These are phyloP conservation scores for Pseudogymnoascus sp. DNA, from an alignment of 2,329 filamentous ascomycete genomes.

Conservation along the genomic window DNA sequence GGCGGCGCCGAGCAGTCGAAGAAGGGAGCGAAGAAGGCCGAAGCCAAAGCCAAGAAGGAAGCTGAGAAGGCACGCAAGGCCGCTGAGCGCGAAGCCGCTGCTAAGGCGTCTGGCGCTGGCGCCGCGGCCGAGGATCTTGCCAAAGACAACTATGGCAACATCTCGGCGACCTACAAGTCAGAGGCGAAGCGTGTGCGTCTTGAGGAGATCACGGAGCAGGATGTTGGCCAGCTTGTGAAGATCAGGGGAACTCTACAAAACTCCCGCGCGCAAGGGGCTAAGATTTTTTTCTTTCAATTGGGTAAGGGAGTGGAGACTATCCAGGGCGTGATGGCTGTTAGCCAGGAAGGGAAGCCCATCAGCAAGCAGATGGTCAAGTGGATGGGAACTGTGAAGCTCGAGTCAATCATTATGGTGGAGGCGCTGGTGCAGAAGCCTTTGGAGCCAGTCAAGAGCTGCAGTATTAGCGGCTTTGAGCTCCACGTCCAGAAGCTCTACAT, in stretches of 20 bases:
- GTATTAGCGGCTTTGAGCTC: slow-evolving; percentile 72
- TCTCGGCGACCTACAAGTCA: slow-evolving; percentile 50
- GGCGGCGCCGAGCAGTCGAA: slow-evolving; percentile 40
- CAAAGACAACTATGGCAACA: slow-evolving; percentile 51
- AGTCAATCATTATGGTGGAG: slow-evolving; percentile 77
- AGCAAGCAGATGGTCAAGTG: slow-evolving; percentile 94
- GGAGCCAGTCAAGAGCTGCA: slow-evolving; percentile 82
- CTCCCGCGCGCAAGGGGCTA: slow-evolving; percentile 77
- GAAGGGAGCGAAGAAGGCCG: neutral
- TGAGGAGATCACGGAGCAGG: slow-evolving; percentile 53
- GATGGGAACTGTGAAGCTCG: slow-evolving; percentile 64
- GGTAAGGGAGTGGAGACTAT: slow-evolving; percentile 69
- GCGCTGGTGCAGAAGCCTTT: slow-evolving; percentile 73
- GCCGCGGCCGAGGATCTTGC: slow-evolving; percentile 43
- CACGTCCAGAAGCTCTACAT: slow-evolving; percentile 83
- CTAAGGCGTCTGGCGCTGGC: slow-evolving; percentile 60
- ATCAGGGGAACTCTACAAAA: slow-evolving; percentile 82
- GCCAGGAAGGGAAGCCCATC: slow-evolving; percentile 54
- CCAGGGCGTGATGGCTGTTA: slow-evolving; percentile 69
- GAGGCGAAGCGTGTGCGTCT: slow-evolving; percentile 52
- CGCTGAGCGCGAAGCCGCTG: slow-evolving; percentile 68
- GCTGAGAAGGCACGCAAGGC: slow-evolving; percentile 39
- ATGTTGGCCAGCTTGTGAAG: slow-evolving; percentile 64
- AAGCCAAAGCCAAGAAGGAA: slow-evolving; percentile 33
- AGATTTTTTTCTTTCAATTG: slow-evolving; percentile 85